phyloP scores from a whole-genome alignment of 306 rosid genomes.

The Vicia villosa region DNA sequence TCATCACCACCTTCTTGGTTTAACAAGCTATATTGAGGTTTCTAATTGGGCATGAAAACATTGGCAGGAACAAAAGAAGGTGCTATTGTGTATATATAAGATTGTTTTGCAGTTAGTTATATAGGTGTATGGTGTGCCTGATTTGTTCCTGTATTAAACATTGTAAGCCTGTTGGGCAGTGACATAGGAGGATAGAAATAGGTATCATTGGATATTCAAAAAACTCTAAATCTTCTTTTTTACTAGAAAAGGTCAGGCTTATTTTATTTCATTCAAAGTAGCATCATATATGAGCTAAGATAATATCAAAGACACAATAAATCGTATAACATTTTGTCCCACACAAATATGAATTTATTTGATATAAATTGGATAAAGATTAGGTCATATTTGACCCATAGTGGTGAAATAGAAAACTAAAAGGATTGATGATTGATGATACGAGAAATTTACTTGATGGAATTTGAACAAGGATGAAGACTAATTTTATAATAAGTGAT shows the following conservation, averaged over 20 bases:
- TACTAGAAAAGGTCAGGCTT: neutral
- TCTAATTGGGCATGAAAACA: slow-evolving; percentile 16
- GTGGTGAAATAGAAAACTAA: too few species aligned
- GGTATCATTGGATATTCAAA: neutral
- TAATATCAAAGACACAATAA: too few species aligned
- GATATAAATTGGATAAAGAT: too few species aligned
- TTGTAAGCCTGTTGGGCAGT: neutral
- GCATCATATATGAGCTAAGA: too few species aligned
- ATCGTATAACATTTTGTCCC: neutral
- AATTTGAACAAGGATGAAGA: too few species aligned
- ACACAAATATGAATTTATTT: too few species aligned
- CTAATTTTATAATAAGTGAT: too few species aligned
- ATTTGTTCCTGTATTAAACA: slow-evolving; percentile 22
- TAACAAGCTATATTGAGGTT: slow-evolving; percentile 55
- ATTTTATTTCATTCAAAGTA: too few species aligned
- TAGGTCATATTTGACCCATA: too few species aligned
- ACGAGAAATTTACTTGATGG: too few species aligned
- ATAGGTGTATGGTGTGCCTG: slow-evolving; percentile 12
- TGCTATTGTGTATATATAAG: slow-evolving; percentile 29
- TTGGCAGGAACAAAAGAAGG: slow-evolving; percentile 12
- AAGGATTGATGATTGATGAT: too few species aligned
- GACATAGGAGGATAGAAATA: slow-evolving; percentile 10
- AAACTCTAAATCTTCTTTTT: neutral
- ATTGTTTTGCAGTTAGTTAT: slow-evolving; percentile 27
- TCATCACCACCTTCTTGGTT: slow-evolving; percentile 54